phyloP scores from a whole-genome alignment of 1,284 basidiomycete species.

The Pascua guehoae region DNA sequence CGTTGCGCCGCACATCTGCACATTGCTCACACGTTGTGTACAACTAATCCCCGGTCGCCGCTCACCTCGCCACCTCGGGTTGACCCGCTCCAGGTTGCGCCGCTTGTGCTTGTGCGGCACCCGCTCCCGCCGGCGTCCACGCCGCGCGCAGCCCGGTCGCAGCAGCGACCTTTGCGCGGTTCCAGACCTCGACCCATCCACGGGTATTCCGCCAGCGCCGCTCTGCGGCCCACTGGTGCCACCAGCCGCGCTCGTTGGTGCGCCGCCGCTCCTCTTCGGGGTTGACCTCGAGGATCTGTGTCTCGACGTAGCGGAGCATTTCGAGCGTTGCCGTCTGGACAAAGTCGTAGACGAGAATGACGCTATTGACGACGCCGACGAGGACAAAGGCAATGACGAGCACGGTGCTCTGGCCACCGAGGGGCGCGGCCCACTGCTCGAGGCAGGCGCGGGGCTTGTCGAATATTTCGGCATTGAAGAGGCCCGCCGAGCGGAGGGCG shows the following conservation, averaged over 20 bases:
- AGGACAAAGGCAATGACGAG: slow-evolving; percentile 29
- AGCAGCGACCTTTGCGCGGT: neutral
- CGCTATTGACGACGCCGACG: slow-evolving; percentile 37
- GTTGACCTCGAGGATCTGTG: slow-evolving; percentile 42
- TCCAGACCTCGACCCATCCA: slow-evolving; percentile 16
- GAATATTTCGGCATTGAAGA: slow-evolving; percentile 8
- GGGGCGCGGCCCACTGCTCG: too few relatives aligned
- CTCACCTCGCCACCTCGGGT: too few relatives aligned
- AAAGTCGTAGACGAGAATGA: slow-evolving; percentile 31
- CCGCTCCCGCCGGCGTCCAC: too few relatives aligned
- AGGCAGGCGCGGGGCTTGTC: too few relatives aligned
- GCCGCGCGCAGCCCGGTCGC: too few relatives aligned
- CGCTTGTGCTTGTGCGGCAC: too few relatives aligned
- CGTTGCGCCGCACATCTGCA: too few relatives aligned
- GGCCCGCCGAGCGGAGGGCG: slow-evolving; percentile 36
- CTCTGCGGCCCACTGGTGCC: slow-evolving; percentile 11
- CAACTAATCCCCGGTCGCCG: too few relatives aligned
- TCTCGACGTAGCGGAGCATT: slow-evolving; percentile 38
- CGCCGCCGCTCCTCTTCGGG: slow-evolving; percentile 23
- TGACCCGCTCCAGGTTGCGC: too few relatives aligned
- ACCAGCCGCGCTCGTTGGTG: slow-evolving; percentile 9
- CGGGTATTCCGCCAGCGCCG: slow-evolving; percentile 10
- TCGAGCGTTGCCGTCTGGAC: slow-evolving; percentile 23
- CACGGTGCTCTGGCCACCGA: slow-evolving; percentile 10
- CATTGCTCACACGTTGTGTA: too few relatives aligned